Evolutionary conservation across 805 yeast species (phyloP).

Genomic region (Ogataea parapolymorpha): DNA sequence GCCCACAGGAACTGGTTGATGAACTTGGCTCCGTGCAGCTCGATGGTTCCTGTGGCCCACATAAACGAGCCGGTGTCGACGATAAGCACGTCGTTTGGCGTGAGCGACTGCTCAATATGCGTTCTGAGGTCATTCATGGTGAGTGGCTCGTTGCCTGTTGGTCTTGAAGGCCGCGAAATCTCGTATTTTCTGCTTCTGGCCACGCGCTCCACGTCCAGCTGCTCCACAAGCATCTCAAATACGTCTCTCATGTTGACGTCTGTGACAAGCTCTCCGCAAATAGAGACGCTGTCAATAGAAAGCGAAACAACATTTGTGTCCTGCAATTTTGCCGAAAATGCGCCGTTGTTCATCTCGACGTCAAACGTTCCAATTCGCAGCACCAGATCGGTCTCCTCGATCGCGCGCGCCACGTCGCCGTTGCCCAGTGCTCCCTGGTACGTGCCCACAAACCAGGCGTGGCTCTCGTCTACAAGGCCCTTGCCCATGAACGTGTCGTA

Average conservation of each 20-base stretch:
- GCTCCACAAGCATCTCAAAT: constrained; percentile 34
- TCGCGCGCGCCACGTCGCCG: constrained; percentile 30
- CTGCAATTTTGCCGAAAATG: constrained; percentile 41
- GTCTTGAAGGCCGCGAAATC: background rate
- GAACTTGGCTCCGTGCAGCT: constrained; percentile 34
- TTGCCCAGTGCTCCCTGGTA: constrained; percentile 37
- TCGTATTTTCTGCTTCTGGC: constrained; percentile 5
- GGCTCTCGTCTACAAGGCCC: constrained; percentile 38
- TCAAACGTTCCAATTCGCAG: constrained; percentile 64
- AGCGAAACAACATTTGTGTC: constrained; percentile 32
- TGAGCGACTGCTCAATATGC: constrained; percentile 32
- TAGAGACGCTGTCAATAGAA: constrained; percentile 40
- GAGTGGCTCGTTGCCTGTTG: constrained; percentile 13
- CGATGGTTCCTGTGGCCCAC: constrained; percentile 40
- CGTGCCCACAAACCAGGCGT: constrained; percentile 43
- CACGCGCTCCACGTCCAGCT: constrained; percentile 32
- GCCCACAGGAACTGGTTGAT: constrained; percentile 43
- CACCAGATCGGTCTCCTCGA: constrained; percentile 63
- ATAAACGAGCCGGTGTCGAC: constrained; percentile 47
- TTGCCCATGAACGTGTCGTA: constrained; percentile 40
- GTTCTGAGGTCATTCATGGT: constrained; percentile 37
- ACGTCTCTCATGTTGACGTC: constrained; percentile 34
- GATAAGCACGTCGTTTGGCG: constrained; percentile 40
- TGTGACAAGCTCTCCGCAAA: constrained; percentile 33
- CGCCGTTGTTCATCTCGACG: constrained; percentile 65